Conservation (phyloP, 2,329 filamentous ascomycete species). For the Juglanconis oblonga region DNA sequence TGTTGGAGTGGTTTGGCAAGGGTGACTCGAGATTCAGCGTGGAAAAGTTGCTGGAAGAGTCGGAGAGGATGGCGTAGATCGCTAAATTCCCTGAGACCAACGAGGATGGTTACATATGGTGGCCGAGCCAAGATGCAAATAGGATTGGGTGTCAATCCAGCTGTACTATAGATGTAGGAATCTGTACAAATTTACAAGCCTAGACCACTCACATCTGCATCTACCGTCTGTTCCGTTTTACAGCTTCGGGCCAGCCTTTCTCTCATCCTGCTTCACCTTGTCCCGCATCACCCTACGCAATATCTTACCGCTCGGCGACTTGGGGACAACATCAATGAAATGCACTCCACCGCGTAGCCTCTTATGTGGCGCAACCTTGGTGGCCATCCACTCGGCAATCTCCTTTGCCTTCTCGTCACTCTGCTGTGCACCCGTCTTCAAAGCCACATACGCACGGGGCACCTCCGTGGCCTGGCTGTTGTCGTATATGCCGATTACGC, state of each 20-base stretch:
- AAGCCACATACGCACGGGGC: constrained; percentile 63
- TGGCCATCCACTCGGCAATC: constrained; percentile 35
- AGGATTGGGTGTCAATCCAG: not conserved
- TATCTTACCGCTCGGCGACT: constrained; percentile 59
- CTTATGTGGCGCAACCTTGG: constrained; percentile 52
- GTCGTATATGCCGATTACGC: constrained; percentile 62
- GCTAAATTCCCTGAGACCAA: not conserved
- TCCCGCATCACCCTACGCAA: constrained; percentile 42
- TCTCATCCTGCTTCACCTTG: constrained; percentile 34
- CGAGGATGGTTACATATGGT: constrained; percentile 2
- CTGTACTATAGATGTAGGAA: not conserved
- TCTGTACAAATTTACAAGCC: not conserved
- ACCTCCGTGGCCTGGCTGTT: constrained; percentile 63
- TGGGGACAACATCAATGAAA: constrained; percentile 68
- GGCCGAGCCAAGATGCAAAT: not conserved
- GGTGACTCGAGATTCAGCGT: constrained; percentile 80
- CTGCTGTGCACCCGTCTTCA: constrained; percentile 35
- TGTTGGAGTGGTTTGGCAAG: constrained; percentile 78
- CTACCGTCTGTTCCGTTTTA: constrained; percentile 21
- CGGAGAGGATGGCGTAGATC: constrained; percentile 67
- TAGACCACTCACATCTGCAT: not conserved
- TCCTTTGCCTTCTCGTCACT: constrained; percentile 36
- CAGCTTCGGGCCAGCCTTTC: constrained; percentile 37
- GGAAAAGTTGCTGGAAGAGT: constrained; percentile 82
- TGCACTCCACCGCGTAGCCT: constrained; percentile 67